phyloP scores from a whole-genome alignment of 768 basidiomycete species.

The Mycena metata region DNA sequence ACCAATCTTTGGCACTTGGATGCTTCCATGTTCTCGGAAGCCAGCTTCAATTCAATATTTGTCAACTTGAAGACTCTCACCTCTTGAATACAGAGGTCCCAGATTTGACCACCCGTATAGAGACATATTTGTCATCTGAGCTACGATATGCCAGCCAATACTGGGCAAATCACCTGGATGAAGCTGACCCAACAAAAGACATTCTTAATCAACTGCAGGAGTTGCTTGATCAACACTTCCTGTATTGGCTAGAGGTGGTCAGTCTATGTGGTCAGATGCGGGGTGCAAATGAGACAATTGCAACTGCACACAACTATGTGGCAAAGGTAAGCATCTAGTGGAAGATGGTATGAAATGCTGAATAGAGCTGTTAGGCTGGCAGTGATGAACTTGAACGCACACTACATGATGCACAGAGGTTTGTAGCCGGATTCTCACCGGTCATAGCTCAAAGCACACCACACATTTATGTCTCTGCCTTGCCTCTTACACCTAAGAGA shows the following conservation, averaged over 20 bases:
- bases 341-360: not conserved
- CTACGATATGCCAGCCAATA: not conserved
- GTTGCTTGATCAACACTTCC: not conserved
- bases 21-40: conserved; percentile 2
- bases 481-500: not conserved
- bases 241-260: not conserved
- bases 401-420: not conserved
- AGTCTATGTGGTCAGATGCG: not conserved
- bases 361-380: not conserved
- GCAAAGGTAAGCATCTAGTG: not conserved
- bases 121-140: not conserved
- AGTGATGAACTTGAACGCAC: not conserved
- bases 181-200: not conserved
- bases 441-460: not conserved
- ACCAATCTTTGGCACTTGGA: not conserved
- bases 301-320: not conserved
- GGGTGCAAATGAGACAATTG: not conserved
- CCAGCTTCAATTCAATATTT: conserved; percentile 10
- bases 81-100: not conserved
- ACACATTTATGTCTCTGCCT: conserved; percentile 1
- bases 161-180: conserved; percentile 1
- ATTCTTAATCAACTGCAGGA: not conserved
- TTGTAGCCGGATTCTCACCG: not conserved
- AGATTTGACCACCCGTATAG: not conserved
- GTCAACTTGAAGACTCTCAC: conserved; percentile 9